These are phyloP conservation scores for Apophysomyces sp. DNA, from an alignment of 371 early-diverging fungal species.

Conservation along the genomic window DNA sequence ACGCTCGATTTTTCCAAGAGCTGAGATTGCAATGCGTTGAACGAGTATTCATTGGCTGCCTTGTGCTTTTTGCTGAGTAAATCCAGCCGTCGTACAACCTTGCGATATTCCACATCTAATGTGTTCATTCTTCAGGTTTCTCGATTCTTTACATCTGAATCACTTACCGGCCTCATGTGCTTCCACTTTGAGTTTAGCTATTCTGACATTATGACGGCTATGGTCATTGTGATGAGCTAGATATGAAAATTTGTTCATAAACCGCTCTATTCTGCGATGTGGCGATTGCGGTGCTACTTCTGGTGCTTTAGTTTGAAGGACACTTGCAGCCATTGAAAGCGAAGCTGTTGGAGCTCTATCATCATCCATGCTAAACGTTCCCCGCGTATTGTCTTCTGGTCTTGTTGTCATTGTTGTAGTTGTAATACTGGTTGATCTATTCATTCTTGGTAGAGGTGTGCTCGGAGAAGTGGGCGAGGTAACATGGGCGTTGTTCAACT, in stretches of 20 bases:
- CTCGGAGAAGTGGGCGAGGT: conserved; percentile 15
- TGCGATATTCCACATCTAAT: conserved; percentile 17
- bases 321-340: neutral
- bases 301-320: neutral
- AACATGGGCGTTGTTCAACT: neutral
- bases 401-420: neutral
- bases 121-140: neutral
- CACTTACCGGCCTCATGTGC: conserved; percentile 16
- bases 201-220: conserved; percentile 6
- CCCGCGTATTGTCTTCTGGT: neutral
- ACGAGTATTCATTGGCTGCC: conserved; percentile 14
- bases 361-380: neutral
- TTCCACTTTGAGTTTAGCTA: conserved; percentile 22
- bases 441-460: neutral
- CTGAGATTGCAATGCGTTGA: conserved; percentile 13
- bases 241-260: conserved; percentile 16
- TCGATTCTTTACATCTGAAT: neutral
- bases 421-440: neutral
- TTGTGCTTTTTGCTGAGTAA: conserved; percentile 10
- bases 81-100: conserved; percentile 15
- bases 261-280: conserved; percentile 16
- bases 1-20: conserved; percentile 6
- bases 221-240: conserved; percentile 11
- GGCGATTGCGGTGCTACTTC: conserved; percentile 3
- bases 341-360: neutral